Conservation (phyloP, 2,329 filamentous ascomycete genomes). For the Trichophyton simii region DNA sequence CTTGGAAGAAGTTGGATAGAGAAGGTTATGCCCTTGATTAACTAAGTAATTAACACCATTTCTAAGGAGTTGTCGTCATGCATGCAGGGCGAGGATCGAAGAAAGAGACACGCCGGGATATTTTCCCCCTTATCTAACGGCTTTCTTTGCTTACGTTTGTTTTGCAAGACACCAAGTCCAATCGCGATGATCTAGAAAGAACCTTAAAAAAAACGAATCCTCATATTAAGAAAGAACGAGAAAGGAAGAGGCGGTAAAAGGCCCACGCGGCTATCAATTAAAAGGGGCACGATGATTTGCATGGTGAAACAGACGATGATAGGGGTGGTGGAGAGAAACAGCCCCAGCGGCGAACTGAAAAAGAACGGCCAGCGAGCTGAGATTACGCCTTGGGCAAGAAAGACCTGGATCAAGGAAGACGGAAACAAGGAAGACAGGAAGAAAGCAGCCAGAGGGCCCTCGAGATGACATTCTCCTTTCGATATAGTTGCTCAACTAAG, state of each 20-base stretch:
- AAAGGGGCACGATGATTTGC: slow-evolving; percentile 1
- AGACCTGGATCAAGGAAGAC: neutral
- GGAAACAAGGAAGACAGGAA: neutral
- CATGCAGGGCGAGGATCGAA: neutral
- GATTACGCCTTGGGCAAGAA: neutral
- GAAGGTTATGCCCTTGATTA: neutral
- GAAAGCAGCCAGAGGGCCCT: too few relatives aligned
- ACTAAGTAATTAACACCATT: neutral
- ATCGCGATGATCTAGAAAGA: neutral
- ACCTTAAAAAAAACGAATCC: neutral
- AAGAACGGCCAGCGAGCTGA: neutral
- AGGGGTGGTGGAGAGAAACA: neutral
- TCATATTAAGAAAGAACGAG: neutral
- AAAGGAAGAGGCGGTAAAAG: neutral
- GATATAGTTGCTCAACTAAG: neutral
- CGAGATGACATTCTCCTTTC: too few relatives aligned
- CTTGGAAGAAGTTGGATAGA: too few relatives aligned
- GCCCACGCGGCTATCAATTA: slow-evolving; percentile 2
- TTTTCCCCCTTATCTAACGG: neutral
- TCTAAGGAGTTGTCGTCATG: neutral
- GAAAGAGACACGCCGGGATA: neutral
- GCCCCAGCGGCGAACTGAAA: too few relatives aligned
- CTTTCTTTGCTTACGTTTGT: neutral
- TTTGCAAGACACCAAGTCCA: neutral
- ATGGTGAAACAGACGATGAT: neutral